These are phyloP conservation scores for Trichophyton rubrum DNA, from an alignment of 2,329 filamentous ascomycete species.

Conservation along the genomic window DNA sequence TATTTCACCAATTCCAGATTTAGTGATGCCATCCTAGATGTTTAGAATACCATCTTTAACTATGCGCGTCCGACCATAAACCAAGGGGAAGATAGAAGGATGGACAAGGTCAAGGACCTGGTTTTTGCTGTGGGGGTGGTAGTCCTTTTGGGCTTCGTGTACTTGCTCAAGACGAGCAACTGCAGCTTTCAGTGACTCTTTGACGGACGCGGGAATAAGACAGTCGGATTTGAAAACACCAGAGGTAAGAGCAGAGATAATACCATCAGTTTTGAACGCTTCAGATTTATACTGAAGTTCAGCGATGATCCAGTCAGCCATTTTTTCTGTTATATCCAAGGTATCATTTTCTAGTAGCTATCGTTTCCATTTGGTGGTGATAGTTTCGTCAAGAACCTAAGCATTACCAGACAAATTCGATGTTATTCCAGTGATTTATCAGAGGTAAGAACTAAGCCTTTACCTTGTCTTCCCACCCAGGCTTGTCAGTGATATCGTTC, in stretches of 20 bases:
- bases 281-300: constrained; percentile 41
- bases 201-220: constrained; percentile 31
- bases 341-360: constrained; percentile 17
- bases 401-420: not conserved
- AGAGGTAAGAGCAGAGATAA: constrained; percentile 36
- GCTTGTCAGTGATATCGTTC: constrained; percentile 33
- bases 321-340: constrained; percentile 20
- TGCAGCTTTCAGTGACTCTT: constrained; percentile 33
- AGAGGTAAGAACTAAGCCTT: not conserved
- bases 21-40: constrained; percentile 18
- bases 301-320: constrained; percentile 31
- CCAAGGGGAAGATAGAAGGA: constrained; percentile 39
- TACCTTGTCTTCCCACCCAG: constrained; percentile 32
- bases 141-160: constrained; percentile 45
- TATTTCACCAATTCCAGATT: constrained; percentile 14
- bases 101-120: constrained; percentile 54
- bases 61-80: constrained; percentile 21
- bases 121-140: constrained; percentile 47
- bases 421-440: not conserved
- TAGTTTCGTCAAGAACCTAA: constrained; percentile 25
- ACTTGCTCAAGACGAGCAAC: constrained; percentile 43
- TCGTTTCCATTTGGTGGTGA: constrained; percentile 24
- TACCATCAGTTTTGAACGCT: constrained; percentile 27
- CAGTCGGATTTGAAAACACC: constrained; percentile 44
- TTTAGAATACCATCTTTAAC: constrained; percentile 15